Conservation (phyloP, 345 rosid genomes). For the Gynandropsis gynandra region DNA sequence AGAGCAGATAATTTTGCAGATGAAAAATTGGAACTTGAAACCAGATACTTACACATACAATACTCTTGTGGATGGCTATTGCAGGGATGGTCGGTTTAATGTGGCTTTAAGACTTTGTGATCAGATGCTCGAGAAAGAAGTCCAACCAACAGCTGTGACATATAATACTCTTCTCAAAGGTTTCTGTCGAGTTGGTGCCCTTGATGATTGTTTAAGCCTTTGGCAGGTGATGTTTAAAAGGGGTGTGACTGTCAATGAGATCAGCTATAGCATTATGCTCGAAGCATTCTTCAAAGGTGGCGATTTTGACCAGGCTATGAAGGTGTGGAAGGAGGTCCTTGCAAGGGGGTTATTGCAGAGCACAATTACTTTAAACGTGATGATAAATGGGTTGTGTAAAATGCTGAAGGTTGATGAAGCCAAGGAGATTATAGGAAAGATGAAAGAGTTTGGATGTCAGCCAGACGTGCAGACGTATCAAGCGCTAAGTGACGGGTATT, state of each 20-base stretch:
- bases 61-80: slow-evolving; percentile 71
- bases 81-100: slow-evolving; percentile 40
- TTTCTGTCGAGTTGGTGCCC: slow-evolving; percentile 41
- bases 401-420: slow-evolving; percentile 63
- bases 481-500: slow-evolving; percentile 65
- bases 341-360: slow-evolving; percentile 53
- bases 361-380: slow-evolving; percentile 50
- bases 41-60: slow-evolving; percentile 69
- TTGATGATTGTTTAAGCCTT: slow-evolving; percentile 47
- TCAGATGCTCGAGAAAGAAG: slow-evolving; percentile 40
- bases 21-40: slow-evolving; percentile 52
- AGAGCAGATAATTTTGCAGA: slow-evolving; percentile 28
- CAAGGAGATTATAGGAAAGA: slow-evolving; percentile 45
- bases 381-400: slow-evolving; percentile 71
- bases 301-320: slow-evolving; percentile 47
- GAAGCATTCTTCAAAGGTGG: slow-evolving; percentile 63
- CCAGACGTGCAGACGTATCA: slow-evolving; percentile 70
- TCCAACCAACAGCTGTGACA: slow-evolving; percentile 45
- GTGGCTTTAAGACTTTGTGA: slow-evolving; percentile 62
- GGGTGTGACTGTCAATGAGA: slow-evolving; percentile 44
- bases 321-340: slow-evolving; percentile 58
- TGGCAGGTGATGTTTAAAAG: slow-evolving; percentile 60
- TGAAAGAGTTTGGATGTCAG: slow-evolving; percentile 46
- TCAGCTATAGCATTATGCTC: slow-evolving; percentile 64
- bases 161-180: slow-evolving; percentile 85